Evolutionary conservation across 192 early-diverging fungal species (phyloP), one percentile per base, ranked within the genome.

Genomic region (Cetraspora pellucida): DNA sequence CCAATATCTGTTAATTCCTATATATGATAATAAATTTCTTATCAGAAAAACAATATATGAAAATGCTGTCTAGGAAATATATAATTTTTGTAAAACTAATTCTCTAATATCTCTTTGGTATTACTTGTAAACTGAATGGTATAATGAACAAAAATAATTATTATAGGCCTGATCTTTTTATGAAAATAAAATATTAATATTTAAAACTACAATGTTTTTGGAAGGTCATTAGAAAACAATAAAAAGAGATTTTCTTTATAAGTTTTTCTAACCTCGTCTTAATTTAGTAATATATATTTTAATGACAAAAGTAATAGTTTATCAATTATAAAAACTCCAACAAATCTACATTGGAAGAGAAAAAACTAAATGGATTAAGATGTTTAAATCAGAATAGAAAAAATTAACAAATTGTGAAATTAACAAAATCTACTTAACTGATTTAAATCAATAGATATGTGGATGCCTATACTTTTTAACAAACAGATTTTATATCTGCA

Each of bases 61-160:
- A 71, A n/a, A 10, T 10, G 23, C 28, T 23, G 9, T 72, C 14
- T 14, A 72, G 37, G 70, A 72, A 72, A 72, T 72, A 37, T 72
- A 72, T 57, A 23, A 37, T 25, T 72, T 72, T 58, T 72, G 70
- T 72, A 55, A 54, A 72, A 0, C 54, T 55, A 52, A 72, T 31
- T 72, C 50, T 37, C 37, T 72, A 28, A 28, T 43, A 23, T 57
- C 3, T 0, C 54, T 72, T 72, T 72, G 50, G 70, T 8, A 1
- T 44, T 57, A 72, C 28, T 31, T 57, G 10, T 57, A 16, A 28
- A 44, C 6, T 52, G 50, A 72, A 37, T 72, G 25, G 50, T 57
- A 72, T 72, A 10, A 17, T 68, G 37, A 21, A 1, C 4, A 31
- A 71, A 43, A 30, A 37, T 72, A 52, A 17, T 0, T 1, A 16